Conservation (phyloP, 768 basidiomycete species). For the Lentinula raphanica region DNA sequence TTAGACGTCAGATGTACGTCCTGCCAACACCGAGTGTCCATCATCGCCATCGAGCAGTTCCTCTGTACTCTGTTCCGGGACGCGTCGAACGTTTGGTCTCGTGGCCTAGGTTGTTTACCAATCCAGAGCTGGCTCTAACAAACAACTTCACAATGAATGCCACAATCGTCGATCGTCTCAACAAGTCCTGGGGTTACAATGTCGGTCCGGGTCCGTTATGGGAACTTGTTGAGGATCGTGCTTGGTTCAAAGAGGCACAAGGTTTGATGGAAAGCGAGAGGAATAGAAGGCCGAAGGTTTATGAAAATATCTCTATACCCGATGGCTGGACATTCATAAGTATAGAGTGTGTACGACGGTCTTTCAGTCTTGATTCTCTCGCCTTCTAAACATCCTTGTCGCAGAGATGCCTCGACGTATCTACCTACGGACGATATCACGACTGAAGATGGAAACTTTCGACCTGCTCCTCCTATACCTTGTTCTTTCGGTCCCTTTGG, state of each 20-base stretch:
- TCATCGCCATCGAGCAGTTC: constrained; percentile 68
- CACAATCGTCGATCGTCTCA: constrained; percentile 50
- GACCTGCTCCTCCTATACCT: constrained; percentile 47
- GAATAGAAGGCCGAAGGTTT: constrained; percentile 55
- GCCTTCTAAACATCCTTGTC: not conserved
- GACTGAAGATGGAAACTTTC: constrained; percentile 46
- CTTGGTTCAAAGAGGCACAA: constrained; percentile 67
- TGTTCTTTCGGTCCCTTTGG: constrained; percentile 68
- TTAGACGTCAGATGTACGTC: constrained; percentile 49
- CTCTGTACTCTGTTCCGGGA: constrained; percentile 46
- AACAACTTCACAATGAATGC: constrained; percentile 49
- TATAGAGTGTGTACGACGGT: constrained; percentile 37
- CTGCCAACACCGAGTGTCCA: constrained; percentile 63
- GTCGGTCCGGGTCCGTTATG: constrained; percentile 74
- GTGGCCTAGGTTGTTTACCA: constrained; percentile 45
- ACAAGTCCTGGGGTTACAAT: constrained; percentile 69
- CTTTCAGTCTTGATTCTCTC: not conserved
- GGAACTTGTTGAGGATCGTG: constrained; percentile 74
- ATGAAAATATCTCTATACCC: constrained; percentile 37
- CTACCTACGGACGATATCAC: constrained; percentile 49
- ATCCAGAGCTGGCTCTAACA: constrained; percentile 38
- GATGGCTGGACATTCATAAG: constrained; percentile 42
- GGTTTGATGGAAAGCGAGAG: constrained; percentile 38
- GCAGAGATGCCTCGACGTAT: constrained; percentile 54
- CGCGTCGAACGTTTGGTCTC: constrained; percentile 56